A percentile compares a stretch with the other conserved stretches of the same genome.
Evolutionary conservation across 1,284 basidiomycete genomes (phyloP).

Genomic region (Cystobasidiaceae sp.): DNA sequence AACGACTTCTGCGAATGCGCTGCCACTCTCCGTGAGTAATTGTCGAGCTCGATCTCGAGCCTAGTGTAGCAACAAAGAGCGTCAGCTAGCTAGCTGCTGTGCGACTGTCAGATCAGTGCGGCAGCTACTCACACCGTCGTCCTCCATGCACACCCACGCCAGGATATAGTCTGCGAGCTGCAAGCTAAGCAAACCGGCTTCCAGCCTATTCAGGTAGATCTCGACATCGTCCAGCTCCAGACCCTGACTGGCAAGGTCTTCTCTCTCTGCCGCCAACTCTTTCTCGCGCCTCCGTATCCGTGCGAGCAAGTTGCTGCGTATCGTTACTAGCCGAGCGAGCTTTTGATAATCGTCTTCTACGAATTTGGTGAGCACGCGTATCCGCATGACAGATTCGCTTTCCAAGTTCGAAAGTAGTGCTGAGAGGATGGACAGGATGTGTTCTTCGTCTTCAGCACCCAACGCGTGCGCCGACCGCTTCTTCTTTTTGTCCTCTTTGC

Average conservation of each 20-base stretch:
- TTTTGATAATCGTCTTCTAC: slow-evolving; percentile 88
- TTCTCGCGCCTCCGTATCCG: slow-evolving; percentile 59
- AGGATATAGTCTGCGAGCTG: slow-evolving; percentile 89
- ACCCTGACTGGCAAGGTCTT: slow-evolving; percentile 56
- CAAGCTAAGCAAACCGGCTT: slow-evolving; percentile 78
- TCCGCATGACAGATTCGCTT: slow-evolving; percentile 73
- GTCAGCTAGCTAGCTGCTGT: not conserved
- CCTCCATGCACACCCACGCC: slow-evolving; percentile 95
- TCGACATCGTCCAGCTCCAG: slow-evolving; percentile 65
- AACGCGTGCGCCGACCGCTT: slow-evolving; percentile 47
- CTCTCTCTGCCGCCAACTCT: slow-evolving; percentile 41
- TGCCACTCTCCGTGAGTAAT: slow-evolving; percentile 67
- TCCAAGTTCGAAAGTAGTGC: slow-evolving; percentile 83
- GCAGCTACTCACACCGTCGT: slow-evolving; percentile 89
- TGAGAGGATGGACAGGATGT: slow-evolving; percentile 79
- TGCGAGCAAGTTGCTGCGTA: slow-evolving; percentile 62
- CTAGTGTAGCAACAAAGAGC: slow-evolving; percentile 49
- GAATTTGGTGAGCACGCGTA: slow-evolving; percentile 86
- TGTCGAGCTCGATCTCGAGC: slow-evolving; percentile 65
- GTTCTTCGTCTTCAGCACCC: slow-evolving; percentile 73
- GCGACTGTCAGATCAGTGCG: too few species aligned
- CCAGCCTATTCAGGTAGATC: slow-evolving; percentile 76
- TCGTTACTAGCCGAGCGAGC: slow-evolving; percentile 82
- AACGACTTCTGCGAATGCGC: slow-evolving; percentile 61
- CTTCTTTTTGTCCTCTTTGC: slow-evolving; percentile 56